Conservation (phyloP, 2,329 filamentous ascomycete genomes). For the Aspergillus jensenii region DNA sequence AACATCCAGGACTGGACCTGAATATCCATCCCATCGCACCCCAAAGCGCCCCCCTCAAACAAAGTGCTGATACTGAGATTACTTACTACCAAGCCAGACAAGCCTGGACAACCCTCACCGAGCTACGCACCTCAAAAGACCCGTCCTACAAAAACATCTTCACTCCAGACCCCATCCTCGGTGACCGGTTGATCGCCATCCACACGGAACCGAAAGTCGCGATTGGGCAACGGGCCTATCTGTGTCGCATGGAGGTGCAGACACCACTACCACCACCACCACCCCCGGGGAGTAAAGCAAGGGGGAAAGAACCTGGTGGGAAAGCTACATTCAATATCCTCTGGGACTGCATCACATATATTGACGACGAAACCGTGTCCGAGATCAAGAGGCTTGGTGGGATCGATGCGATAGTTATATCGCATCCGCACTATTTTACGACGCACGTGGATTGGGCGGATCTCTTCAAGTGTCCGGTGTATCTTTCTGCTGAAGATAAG, state of each 20-base stretch:
- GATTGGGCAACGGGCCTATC: constrained; percentile 73
- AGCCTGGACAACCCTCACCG: constrained; percentile 30
- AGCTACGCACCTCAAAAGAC: constrained; percentile 19
- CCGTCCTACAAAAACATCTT: constrained; percentile 23
- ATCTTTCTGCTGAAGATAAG: constrained; percentile 64
- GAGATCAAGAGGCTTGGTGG: constrained; percentile 63
- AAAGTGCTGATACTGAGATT: not conserved
- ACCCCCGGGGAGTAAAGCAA: not conserved
- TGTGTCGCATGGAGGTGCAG: constrained; percentile 49
- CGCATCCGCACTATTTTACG: constrained; percentile 80
- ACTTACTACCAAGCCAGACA: constrained; percentile 14
- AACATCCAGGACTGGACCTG: not conserved
- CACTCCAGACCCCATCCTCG: constrained; percentile 15
- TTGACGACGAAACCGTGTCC: constrained; percentile 63
- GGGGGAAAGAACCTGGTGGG: constrained; percentile 32
- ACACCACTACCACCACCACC: not conserved
- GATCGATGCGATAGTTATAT: constrained; percentile 70
- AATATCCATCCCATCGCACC: too few relatives aligned
- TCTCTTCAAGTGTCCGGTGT: constrained; percentile 69
- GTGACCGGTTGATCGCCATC: constrained; percentile 23
- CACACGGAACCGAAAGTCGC: constrained; percentile 56
- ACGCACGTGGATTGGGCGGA: constrained; percentile 73
- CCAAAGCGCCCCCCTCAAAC: not conserved
- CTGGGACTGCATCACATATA: constrained; percentile 73
- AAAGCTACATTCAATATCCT: constrained; percentile 61